phyloP scores from a whole-genome alignment of 768 basidiomycete species.

The Gloeopeniophorella convolvens region DNA sequence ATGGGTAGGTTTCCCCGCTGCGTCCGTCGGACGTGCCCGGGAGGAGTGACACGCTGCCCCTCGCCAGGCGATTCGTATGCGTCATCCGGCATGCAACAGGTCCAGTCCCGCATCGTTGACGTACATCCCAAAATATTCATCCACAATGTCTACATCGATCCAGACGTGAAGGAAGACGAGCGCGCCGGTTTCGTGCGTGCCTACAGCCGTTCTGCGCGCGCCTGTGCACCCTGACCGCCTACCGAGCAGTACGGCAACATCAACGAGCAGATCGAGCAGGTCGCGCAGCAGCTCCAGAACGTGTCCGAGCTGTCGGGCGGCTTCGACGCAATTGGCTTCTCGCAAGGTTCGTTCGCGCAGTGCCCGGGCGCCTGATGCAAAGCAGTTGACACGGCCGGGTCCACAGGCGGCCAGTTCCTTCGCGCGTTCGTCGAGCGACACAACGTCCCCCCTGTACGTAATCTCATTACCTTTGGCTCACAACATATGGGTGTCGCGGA shows the following conservation, averaged over 20 bases:
- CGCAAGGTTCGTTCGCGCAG: slow-evolving; percentile 50
- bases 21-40: not conserved
- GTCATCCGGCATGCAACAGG: slow-evolving; percentile 67
- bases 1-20: slow-evolving; percentile 35
- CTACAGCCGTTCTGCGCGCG: not conserved
- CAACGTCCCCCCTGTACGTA: slow-evolving; percentile 67
- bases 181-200: slow-evolving; percentile 65
- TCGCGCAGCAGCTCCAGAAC: slow-evolving; percentile 54
- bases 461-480: slow-evolving; percentile 82
- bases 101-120: slow-evolving; percentile 48
- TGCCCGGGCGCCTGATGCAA: not conserved
- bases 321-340: slow-evolving; percentile 85
- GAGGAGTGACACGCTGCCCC: not conserved
- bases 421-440: slow-evolving; percentile 77
- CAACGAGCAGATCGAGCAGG: slow-evolving; percentile 59
- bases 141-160: slow-evolving; percentile 64
- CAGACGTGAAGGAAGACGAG: slow-evolving; percentile 55
- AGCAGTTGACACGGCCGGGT: not conserved
- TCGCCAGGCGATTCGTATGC: slow-evolving; percentile 62
- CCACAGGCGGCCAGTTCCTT: slow-evolving; percentile 72
- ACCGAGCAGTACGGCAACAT: slow-evolving; percentile 68
- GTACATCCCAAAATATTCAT: slow-evolving; percentile 72
- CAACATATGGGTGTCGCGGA: slow-evolving; percentile 86
- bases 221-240: not conserved
- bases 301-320: slow-evolving; percentile 61